phyloP scores from a whole-genome alignment of 2,329 filamentous ascomycete genomes.

The Colletotrichum chrysophilum region DNA sequence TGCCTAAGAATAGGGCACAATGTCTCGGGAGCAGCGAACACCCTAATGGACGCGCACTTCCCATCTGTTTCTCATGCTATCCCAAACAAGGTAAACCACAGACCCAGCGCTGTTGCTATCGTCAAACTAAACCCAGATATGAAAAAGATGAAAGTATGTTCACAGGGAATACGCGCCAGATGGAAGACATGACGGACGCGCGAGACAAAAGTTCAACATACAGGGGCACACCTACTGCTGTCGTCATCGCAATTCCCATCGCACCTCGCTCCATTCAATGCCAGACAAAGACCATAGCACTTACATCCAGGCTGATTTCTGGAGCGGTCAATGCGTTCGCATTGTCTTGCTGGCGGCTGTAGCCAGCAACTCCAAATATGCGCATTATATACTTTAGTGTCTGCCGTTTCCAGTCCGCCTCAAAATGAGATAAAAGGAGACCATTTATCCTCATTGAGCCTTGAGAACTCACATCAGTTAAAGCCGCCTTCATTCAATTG shows the following conservation, averaged over 20 bases:
- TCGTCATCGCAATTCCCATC: neutral
- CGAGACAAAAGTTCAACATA: neutral
- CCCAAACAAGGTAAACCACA: accelerated
- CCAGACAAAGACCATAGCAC: neutral
- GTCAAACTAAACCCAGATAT: too few relatives aligned
- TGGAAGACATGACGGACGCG: neutral
- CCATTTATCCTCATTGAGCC: accelerated
- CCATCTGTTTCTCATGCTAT: neutral
- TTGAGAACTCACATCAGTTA: accelerated
- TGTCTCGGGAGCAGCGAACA: neutral
- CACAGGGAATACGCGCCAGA: neutral
- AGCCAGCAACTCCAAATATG: accelerated
- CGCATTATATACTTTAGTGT: neutral
- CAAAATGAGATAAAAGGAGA: neutral
- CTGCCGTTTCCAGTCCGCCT: neutral
- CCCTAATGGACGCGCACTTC: neutral
- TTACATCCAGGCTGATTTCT: neutral
- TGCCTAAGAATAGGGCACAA: neutral
- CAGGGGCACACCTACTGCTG: neutral
- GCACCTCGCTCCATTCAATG: accelerated
- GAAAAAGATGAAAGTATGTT: too few relatives aligned
- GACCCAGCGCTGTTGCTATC: accelerated
- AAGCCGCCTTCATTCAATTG: neutral
- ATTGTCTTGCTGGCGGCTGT: neutral
- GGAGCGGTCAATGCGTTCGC: neutral